Percentiles rank a stretch among this genome's conserved stretches.
Conservation (phyloP, 31 red algal species). For the Asparagopsis taxiformis region DNA sequence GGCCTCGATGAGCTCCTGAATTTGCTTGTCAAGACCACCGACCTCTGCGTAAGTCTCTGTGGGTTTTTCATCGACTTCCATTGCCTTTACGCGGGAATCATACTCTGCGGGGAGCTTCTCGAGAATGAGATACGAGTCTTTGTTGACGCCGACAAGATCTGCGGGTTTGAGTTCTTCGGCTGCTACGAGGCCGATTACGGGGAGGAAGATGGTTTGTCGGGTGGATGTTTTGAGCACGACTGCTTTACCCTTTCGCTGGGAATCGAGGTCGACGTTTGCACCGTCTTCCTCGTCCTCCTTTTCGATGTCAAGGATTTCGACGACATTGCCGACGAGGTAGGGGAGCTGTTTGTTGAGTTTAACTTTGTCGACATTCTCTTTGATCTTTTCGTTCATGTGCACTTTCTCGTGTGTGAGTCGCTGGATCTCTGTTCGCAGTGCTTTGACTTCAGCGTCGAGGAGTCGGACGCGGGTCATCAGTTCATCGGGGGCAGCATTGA, state of each 20-base stretch:
- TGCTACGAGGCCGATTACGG: constrained; percentile 94
- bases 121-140: constrained; percentile 98
- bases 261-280: constrained; percentile 90
- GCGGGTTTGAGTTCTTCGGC: constrained; percentile 87
- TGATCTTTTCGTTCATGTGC: constrained; percentile 86
- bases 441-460: constrained; percentile 89
- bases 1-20: constrained; percentile 98
- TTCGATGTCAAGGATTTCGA: constrained; percentile 94
- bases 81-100: constrained; percentile 99
- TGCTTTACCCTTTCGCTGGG: constrained; percentile 84
- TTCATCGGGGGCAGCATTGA: constrained; percentile 78
- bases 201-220: constrained; percentile 97
- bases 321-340: constrained; percentile 97
- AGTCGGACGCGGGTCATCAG: constrained; percentile 82
- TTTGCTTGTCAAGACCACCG: constrained; percentile 99
- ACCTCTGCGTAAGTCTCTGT: constrained; percentile 97
- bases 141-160: constrained; percentile 99
- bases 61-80: constrained; percentile 99
- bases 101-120: constrained; percentile 97
- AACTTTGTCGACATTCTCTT: constrained; percentile 97
- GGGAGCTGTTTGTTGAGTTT: constrained; percentile 98
- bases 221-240: constrained; percentile 98
- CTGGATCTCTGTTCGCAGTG: constrained; percentile 74
- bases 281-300: constrained; percentile 88
- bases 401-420: constrained; percentile 85